A percentile compares a stretch with the other conserved stretches of the same genome.
Conservation (phyloP, 208 protist genomes). For the Wallacemonas sp. region DNA sequence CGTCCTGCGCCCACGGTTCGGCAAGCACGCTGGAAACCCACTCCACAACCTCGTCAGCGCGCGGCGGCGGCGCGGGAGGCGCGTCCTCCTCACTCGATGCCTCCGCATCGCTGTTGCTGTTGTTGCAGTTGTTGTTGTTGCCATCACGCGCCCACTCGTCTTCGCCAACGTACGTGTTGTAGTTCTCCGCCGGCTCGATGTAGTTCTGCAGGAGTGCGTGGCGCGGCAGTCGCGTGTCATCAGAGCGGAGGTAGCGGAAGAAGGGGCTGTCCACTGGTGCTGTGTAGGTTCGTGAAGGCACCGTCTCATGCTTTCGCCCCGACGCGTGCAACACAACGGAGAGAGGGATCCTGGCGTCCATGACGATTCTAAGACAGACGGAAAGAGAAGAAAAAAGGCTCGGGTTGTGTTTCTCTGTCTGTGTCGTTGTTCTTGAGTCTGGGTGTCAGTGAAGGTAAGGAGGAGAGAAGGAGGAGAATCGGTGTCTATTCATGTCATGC, state of each 20-base stretch:
- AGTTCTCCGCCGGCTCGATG: constrained; percentile 46
- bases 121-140: too few species aligned
- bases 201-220: constrained; percentile 42
- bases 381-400: neutral
- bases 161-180: constrained; percentile 84
- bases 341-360: constrained; percentile 68
- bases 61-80: neutral
- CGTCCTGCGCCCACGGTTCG: constrained; percentile 31
- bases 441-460: too few species aligned
- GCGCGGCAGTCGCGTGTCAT: constrained; percentile 74
- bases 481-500: too few species aligned
- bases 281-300: constrained; percentile 60
- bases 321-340: constrained; percentile 41
- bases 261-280: constrained; percentile 39
- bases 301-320: constrained; percentile 32
- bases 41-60: constrained; percentile 48
- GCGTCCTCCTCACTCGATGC: constrained; percentile 11
- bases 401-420: neutral
- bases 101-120: too few species aligned
- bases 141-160: constrained; percentile 30
- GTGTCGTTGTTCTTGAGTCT: neutral
- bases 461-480: neutral
- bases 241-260: constrained; percentile 68
- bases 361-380: constrained; percentile 8
- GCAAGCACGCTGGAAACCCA: constrained; percentile 36